Evolutionary conservation across 2,329 filamentous ascomycete genomes (phyloP).

Genomic region (Xylariomycetidae sp.): DNA sequence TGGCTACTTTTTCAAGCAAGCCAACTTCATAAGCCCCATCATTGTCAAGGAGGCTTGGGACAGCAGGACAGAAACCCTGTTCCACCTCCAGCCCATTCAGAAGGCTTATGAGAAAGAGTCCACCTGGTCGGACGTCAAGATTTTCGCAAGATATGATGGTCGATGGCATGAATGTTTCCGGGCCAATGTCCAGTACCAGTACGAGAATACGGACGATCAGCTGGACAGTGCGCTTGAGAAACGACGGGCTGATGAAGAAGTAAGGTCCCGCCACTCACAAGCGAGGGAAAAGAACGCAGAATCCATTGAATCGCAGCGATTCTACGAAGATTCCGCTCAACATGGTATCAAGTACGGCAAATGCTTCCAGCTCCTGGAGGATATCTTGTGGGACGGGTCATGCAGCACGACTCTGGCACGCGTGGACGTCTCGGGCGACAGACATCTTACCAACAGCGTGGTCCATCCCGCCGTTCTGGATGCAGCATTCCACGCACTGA

Average conservation of each 20-base stretch:
- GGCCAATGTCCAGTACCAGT: slow-evolving; percentile 16
- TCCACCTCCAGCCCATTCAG: slow-evolving; percentile 14
- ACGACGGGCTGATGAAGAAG: slow-evolving; percentile 5
- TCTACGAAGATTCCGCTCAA: slow-evolving; percentile 23
- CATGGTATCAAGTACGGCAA: slow-evolving; percentile 26
- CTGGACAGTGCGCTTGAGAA: slow-evolving; percentile 14
- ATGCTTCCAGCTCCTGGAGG: slow-evolving; percentile 23
- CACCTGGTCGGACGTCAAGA: slow-evolving; percentile 10
- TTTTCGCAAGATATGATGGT: slow-evolving; percentile 8
- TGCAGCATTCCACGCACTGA: slow-evolving; percentile 26
- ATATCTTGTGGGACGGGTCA: slow-evolving; percentile 25
- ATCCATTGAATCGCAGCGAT: slow-evolving; percentile 18
- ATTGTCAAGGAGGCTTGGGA: not conserved
- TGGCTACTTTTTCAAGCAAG: slow-evolving; percentile 7
- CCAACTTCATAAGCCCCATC: not conserved
- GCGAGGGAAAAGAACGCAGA: slow-evolving; percentile 15
- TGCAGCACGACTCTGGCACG: slow-evolving; percentile 15
- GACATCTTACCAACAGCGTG: slow-evolving; percentile 17
- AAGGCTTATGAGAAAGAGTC: slow-evolving; percentile 6
- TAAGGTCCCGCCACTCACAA: slow-evolving; percentile 9
- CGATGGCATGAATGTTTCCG: slow-evolving; percentile 1
- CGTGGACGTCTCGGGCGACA: slow-evolving; percentile 15
- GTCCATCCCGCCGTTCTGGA: slow-evolving; percentile 34
- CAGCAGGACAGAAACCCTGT: slow-evolving; percentile 9
- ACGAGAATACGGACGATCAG: slow-evolving; percentile 13